A percentile compares a stretch with the other conserved stretches of the same genome.
Evolutionary conservation across 768 basidiomycete species (phyloP).

Genomic region (Termitomyces sp.): DNA sequence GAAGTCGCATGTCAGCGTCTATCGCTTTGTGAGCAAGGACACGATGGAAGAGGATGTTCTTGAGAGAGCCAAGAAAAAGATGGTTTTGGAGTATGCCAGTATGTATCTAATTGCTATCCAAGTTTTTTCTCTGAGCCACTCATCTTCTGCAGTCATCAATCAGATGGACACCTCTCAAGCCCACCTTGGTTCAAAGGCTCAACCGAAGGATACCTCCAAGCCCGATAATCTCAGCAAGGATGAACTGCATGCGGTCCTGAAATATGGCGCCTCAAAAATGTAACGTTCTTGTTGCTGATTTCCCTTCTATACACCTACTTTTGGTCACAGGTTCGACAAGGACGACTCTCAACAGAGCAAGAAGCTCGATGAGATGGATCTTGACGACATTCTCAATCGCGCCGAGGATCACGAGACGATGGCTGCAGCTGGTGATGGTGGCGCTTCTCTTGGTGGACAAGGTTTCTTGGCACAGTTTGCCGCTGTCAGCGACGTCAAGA

Average conservation of each 20-base stretch:
- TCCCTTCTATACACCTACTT: slow-evolving; percentile 11
- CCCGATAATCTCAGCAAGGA: slow-evolving; percentile 90
- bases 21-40: slow-evolving; percentile 97
- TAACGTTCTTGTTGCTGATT: slow-evolving; percentile 26
- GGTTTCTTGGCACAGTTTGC: slow-evolving; percentile 95
- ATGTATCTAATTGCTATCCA: slow-evolving; percentile 32
- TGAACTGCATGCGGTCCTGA: slow-evolving; percentile 93
- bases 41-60: slow-evolving; percentile 99
- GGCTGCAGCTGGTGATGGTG: slow-evolving; percentile 72
- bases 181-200: slow-evolving; percentile 80
- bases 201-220: slow-evolving; percentile 63
- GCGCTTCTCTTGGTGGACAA: slow-evolving; percentile 95
- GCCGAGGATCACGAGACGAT: slow-evolving; percentile 98
- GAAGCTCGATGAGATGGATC: slow-evolving; percentile 98
- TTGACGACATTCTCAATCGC: slow-evolving; percentile 94
- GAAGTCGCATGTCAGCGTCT: slow-evolving; percentile 97
- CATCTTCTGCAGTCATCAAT: slow-evolving; percentile 74
- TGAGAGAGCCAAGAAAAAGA: slow-evolving; percentile 97
- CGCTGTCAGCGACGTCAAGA: slow-evolving; percentile 95
- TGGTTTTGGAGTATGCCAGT: slow-evolving; percentile 99
- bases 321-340: slow-evolving; percentile 81
- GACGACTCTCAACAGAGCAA: slow-evolving; percentile 89
- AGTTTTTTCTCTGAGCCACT: background rate
- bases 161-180: slow-evolving; percentile 99
- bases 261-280: slow-evolving; percentile 99